Base-by-base conservation (phyloP, 352 stramenopile species). In the Phytophthora nicotianae region DNA sequence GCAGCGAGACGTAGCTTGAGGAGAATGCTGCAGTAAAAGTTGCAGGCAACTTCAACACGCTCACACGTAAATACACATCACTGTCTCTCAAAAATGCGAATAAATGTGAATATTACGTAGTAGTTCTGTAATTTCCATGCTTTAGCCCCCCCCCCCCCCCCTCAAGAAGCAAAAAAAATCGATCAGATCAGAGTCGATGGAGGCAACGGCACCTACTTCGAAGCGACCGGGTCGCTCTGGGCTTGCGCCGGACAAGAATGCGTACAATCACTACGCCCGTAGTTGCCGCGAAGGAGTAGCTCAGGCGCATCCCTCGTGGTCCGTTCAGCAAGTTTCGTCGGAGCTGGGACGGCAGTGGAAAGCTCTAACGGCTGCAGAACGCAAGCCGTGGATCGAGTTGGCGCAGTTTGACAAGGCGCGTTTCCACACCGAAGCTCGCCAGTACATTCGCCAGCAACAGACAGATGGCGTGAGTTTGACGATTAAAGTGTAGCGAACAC, bases 321-420 rank as follows among this genome's bases (percentile, higher is more conserved):
- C 67, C 4, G 72, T 75, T 38, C 75, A 81, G 66, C 62, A 81
- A 50, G 66, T 88, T 19, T 75, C 72, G n/a, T 56, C 67, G 0
- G 72, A 90, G 54, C 48, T 90, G 13, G 74, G 72, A 26, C 65
- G 68, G n/a, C 64, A 78, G 41, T 89, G 81, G 81, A 85, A 81
- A 58, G 50, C 59, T 42, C 61, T 89, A 48, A 45, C 60, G 24
- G 32, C 70, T 50, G n/a, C 38, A 2, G 73, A 86, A 40, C 70
- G 71, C 20, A 80, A 75, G 37, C 75, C 76, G 2, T 88, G 75
- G 75, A 40, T 81, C 21, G 75, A 89, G 46, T 52, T 90, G 7
- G 79, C 79, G 21, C 75, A 82, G 50, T 88, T 88, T 46, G 81
- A 90, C 48, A 79, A 75, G 33, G 77, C 69, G n/a, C 70, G 71